Evolutionary conservation across 2,329 filamentous ascomycete species (phyloP), one percentile per base, ranked within the genome.

Genomic region (Aphanoascus verrucosus): DNA sequence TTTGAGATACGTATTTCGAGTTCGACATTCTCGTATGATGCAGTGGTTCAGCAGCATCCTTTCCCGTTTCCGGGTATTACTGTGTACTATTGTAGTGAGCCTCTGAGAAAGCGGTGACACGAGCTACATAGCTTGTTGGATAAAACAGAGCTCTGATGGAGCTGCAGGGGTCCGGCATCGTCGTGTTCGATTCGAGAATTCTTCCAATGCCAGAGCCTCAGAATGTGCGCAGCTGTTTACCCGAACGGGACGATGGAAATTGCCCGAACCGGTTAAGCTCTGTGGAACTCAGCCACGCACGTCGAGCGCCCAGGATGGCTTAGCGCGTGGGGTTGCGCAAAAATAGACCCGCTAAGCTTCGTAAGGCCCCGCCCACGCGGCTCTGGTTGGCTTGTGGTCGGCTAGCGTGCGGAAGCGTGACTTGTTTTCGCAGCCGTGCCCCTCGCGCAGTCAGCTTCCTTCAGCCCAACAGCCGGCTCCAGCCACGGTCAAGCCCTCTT

Each of bases 401-500:
- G 12, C 35, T 38, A 19, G 41, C 41, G 41, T 17, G 41, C 17
- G 47, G 37, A 34, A 15, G 14, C 20, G 35, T 42, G 19, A 49
- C 19, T 32, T 32, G 43, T 23, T 4, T 3, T 20, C 23, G 23
- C 23, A 28, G 23, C 23, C 23, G 23, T 28, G 23, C 23, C 23
- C 23, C 23, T 28, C 23, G 23, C 23, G 7, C 3, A 28, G 23
- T 50, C 48, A 49, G 48, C 48, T 40, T 15, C n/a, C 20, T n/a
- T 7, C 38, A n/a, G 37, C 37, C 38, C 49, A 35, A 23, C 15
- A 11, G 12, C 7, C 2, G 17, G 2, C 48, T 50, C 50, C 50
- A 52, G 50, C 50, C 50, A 52, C 50, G 32, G 38, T 31, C 50
- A 52, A 42, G 41, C 50, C 20, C 17, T 34, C 23, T 40, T 45